A percentile compares a stretch with the other conserved stretches of the same genome.
These are phyloP conservation scores for Collybia sp. DNA, from an alignment of 768 basidiomycete genomes.

Conservation along the genomic window DNA sequence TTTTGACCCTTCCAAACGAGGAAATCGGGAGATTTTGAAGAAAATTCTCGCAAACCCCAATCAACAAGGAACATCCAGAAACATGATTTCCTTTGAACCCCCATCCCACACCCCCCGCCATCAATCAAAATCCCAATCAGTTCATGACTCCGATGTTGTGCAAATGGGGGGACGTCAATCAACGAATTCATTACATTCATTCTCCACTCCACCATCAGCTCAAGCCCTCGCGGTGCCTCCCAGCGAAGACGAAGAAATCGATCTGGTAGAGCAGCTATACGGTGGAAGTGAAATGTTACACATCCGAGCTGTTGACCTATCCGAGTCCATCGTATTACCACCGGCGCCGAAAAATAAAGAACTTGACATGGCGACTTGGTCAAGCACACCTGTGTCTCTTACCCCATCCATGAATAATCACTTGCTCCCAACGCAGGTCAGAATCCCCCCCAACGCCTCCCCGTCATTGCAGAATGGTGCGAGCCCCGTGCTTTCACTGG, in stretches of 20 bases:
- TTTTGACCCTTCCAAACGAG: constrained; percentile 80
- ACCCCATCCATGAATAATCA: constrained; percentile 4
- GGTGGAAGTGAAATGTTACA: constrained; percentile 73
- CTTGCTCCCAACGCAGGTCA: constrained; percentile 7
- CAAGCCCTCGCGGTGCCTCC: constrained; percentile 16
- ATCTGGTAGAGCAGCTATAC: constrained; percentile 94
- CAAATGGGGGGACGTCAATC: constrained; percentile 14
- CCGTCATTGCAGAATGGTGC: constrained; percentile 10
- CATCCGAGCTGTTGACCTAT: constrained; percentile 68
- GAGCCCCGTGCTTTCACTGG: constrained; percentile 61
- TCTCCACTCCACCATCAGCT: constrained; percentile 15
- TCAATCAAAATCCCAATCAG: constrained; percentile 15
- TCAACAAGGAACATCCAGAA: constrained; percentile 51
- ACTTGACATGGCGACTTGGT: constrained; percentile 84
- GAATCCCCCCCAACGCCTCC: constrained; percentile 8
- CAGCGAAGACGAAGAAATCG: constrained; percentile 81
- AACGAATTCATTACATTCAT: constrained; percentile 13
- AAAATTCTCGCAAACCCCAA: constrained; percentile 71
- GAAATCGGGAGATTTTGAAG: constrained; percentile 83
- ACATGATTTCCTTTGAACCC: constrained; percentile 40
- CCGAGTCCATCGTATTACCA: constrained; percentile 81
- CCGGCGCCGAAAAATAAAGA: constrained; percentile 84
- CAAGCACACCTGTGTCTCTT: constrained; percentile 23
- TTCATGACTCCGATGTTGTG: constrained; percentile 23
- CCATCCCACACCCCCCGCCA: constrained; percentile 15